These are phyloP conservation scores for Coix lacrymajobi DNA, from an alignment of 176 grass and related monocot species.

Conservation along the genomic window DNA sequence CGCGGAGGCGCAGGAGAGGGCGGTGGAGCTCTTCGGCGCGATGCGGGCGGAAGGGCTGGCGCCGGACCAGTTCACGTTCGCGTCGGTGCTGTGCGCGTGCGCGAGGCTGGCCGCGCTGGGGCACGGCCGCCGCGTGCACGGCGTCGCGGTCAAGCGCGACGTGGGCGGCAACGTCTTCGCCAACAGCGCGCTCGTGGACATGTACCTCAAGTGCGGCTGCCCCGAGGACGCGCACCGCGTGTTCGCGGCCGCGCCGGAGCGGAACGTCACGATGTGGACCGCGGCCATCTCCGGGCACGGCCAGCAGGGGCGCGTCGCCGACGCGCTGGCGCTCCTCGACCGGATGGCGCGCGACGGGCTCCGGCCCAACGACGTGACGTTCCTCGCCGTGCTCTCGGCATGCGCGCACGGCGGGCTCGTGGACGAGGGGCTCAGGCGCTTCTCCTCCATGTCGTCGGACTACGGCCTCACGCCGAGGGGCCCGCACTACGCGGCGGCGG, in stretches of 20 bases:
- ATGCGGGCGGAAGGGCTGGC: conserved; percentile 29
- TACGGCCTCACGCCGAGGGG: conserved; percentile 17
- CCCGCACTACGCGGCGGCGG: conserved; percentile 33
- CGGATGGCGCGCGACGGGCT: conserved; percentile 34
- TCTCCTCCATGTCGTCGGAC: conserved; percentile 30
- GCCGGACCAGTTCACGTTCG: conserved; percentile 64
- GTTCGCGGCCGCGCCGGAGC: conserved; percentile 29
- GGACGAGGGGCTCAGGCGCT: conserved; percentile 24
- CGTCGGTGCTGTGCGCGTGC: conserved; percentile 49
- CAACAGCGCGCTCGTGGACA: conserved; percentile 46
- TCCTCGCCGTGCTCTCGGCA: conserved; percentile 51
- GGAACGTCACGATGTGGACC: conserved; percentile 53
- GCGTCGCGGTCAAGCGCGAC: conserved; percentile 34
- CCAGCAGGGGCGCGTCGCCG: conserved; percentile 31
- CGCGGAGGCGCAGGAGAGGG: conserved; percentile 11
- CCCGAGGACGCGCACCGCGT: conserved; percentile 33
- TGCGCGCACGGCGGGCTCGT: conserved; percentile 47
- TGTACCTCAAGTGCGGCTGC: conserved; percentile 63
- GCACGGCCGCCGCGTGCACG: conserved; percentile 42
- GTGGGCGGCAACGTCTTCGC: conserved; percentile 35
- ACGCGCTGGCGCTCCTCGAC: conserved; percentile 40
- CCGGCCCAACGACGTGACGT: conserved; percentile 42
- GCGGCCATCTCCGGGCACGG: conserved; percentile 46
- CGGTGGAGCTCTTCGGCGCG: conserved; percentile 21
- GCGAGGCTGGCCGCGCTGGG: conserved; percentile 47